These are phyloP conservation scores for Blastocystis sp. DNA, from an alignment of 352 stramenopile genomes.

Conservation along the genomic window DNA sequence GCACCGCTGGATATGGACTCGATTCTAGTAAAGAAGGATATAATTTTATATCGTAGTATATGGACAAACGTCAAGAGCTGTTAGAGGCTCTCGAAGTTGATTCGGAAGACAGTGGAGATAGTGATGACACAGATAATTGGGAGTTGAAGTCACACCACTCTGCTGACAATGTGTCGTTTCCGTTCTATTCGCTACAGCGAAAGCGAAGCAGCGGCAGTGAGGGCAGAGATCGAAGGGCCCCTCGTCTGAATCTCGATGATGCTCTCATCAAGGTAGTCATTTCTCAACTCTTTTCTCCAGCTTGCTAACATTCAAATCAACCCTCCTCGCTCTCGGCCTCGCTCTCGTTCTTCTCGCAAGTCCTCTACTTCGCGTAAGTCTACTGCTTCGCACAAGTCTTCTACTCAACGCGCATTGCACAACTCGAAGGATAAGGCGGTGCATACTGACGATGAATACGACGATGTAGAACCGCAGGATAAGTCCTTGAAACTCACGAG, in stretches of 20 bases:
- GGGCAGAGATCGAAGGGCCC: background rate
- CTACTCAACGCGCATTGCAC: background rate
- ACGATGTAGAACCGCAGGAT: background rate
- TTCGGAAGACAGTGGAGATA: background rate
- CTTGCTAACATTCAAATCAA: conserved; percentile 5
- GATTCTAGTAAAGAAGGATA: background rate
- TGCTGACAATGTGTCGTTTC: background rate
- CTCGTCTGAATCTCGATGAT: conserved; percentile 29
- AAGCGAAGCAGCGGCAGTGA: background rate
- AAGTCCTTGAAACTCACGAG: background rate
- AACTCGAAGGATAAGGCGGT: background rate
- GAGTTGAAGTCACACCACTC: background rate
- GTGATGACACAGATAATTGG: conserved; percentile 27
- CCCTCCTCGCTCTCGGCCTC: background rate
- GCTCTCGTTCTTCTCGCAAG: too few species aligned
- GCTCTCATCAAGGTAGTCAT: conserved; percentile 33
- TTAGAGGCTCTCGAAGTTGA: background rate
- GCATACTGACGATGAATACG: background rate
- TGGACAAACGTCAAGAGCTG: background rate
- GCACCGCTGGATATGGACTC: background rate
- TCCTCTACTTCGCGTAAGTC: background rate
- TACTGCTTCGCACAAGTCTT: background rate
- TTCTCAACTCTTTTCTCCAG: background rate
- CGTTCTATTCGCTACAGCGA: too few species aligned
- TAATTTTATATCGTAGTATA: background rate